Base-by-base conservation (phyloP, 2,329 filamentous ascomycete genomes). In the Aspergillus eucalypticola region DNA sequence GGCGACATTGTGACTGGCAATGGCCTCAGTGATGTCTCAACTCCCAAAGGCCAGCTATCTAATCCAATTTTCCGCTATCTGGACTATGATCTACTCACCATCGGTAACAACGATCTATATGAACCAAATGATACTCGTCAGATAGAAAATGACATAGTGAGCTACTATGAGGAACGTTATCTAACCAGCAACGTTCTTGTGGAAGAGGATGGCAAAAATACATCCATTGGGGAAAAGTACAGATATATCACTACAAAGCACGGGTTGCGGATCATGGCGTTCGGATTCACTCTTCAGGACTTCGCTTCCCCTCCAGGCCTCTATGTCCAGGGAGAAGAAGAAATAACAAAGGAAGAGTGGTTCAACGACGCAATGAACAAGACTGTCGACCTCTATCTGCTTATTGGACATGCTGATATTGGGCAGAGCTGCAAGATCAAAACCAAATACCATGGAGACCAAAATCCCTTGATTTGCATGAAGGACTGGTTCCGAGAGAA, bases 81-180 rank as follows among this genome's bases (percentile, higher is more conserved):
- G 1, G 21, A 41, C 6, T 44, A 21, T 8, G 53, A 55, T n/a
- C 21, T 46, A 6, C 35, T 46, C 3, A 55, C 53, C 2, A 32
- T 29, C n/a, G 53, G 39, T 4, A 55, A 55, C 25, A 55, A 55
- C 23, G 53, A 55, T 7, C 53, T 46, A 2, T 46, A 55, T 19
- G 2, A 44, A 1, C 3, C 21, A 13, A 6, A 32, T 0, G 38
- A 32, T 13, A 54, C 38, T 2, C 10, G 11, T 8, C 6, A 15
- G 8, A 32, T 55, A 19, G 3, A 19, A 19, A 3, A 2, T 2
- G 42, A 46, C 7, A 8, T 55, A 6, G 39, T 11, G 6, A 7
- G 5, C 5, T n/a, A 19, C n/a, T 54, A 54, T 15, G n/a, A 8
- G 2, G 52, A 44, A 1, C 25, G 23, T 1, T 55, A 44, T 42